These are phyloP conservation scores for Sporothrix sp. DNA, from an alignment of 2,329 filamentous ascomycete genomes.

Conservation along the genomic window DNA sequence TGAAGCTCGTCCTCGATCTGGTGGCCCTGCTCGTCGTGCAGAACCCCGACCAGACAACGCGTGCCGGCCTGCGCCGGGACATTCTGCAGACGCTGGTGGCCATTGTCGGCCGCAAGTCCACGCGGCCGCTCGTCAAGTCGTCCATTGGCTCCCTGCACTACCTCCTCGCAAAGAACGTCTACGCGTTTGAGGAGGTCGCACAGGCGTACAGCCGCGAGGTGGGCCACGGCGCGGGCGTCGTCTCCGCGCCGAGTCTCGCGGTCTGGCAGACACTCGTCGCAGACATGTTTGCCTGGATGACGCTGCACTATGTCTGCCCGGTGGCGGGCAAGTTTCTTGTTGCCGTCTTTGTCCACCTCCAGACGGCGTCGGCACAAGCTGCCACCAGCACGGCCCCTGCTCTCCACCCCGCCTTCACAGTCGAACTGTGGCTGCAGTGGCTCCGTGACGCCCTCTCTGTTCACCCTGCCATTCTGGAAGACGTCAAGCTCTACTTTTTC, in stretches of 20 bases:
- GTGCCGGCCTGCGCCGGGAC: constrained; percentile 31
- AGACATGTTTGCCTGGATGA: constrained; percentile 40
- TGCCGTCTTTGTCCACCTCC: constrained; percentile 42
- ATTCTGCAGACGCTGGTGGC: constrained; percentile 46
- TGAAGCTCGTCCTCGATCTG: constrained; percentile 53
- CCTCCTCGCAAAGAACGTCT: constrained; percentile 51
- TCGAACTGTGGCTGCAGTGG: constrained; percentile 46
- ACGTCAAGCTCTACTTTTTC: constrained; percentile 55
- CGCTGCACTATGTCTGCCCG: constrained; percentile 47
- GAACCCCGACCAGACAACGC: constrained; percentile 36
- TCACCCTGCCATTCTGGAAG: constrained; percentile 46
- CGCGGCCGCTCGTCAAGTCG: constrained; percentile 58
- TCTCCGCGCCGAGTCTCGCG: constrained; percentile 16
- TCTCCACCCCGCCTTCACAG: constrained; percentile 23
- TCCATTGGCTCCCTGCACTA: constrained; percentile 58
- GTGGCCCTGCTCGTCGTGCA: constrained; percentile 40
- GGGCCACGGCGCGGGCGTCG: constrained; percentile 15
- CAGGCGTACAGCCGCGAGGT: constrained; percentile 30
- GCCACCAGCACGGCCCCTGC: constrained; percentile 19
- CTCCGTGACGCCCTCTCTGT: constrained; percentile 40
- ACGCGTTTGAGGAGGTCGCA: constrained; percentile 38
- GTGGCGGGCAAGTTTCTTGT: constrained; percentile 53
- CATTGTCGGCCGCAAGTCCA: constrained; percentile 49
- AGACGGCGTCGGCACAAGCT: constrained; percentile 22
- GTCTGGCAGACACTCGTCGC: constrained; percentile 25